Evolutionary conservation across 1,139 yeast genomes (phyloP), one percentile per base, ranked within the genome.

Genomic region (Chernovozyma sophiae-reginae): DNA sequence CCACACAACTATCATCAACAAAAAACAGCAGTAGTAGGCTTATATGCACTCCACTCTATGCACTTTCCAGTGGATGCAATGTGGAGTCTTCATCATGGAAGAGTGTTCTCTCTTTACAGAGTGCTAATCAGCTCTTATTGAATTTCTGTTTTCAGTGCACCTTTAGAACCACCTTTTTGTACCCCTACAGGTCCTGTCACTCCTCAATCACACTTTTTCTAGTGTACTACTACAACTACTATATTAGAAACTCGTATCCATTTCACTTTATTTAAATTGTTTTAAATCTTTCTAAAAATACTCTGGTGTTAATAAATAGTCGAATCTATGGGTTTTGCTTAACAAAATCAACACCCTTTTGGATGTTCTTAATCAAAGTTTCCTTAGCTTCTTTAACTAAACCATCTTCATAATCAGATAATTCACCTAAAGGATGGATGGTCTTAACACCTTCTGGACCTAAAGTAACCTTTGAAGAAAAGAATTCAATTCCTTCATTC

Each of bases 391-490:
- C 65, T 47, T 56, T 56, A 46, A 80, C 71, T 60, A 79, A 62
- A 49, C 70, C 80, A 53, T 68, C 73, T 67, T 83, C 90, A 58
- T 74, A 72, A 42, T 53, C 56, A 49, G 75, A 68, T 56, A 80
- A 65, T 44, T 71, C 68, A 42, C 75, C 74, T 56, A 81, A 69
- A 41, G 72, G 63, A 60, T 82, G 79, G 43, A 82, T 63, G 38
- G 65, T 62, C 51, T 68, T 63, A 45, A 79, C 72, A 62, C 90
- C 90, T 34, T 70, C 68, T 36, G 62, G 63, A 41, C 76, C 78
- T 48, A 81, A 68, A 44, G 73, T 68, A 43, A 81, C 77, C 55
- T 85, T 86, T 47, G 83, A 68, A 25, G 89, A 74, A 62, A 82
- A 79, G 65, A 72, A 81, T 24, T 68, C 68, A 46, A 74, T 71